Base-by-base conservation (phyloP, 1,284 basidiomycete genomes). In the Leccinum subrobustum region DNA sequence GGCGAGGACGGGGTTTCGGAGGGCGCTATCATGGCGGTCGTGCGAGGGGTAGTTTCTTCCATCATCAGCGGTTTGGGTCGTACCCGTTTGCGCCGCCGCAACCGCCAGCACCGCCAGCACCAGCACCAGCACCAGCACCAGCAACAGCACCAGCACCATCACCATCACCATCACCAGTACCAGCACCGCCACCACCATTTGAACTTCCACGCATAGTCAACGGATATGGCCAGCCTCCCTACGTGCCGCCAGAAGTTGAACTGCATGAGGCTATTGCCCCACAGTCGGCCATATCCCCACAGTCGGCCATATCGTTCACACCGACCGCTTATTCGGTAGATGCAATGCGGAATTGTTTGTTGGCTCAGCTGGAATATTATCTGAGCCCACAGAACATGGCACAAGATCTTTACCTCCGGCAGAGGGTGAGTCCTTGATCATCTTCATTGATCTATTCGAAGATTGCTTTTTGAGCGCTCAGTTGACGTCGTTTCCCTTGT, bases 291-390 rank as follows among this genome's bases (percentile, higher is more conserved):
- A 66, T 69, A n/a, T 79, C 81, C 6, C 18, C 52, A 14, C 60
- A 59, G 31, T 55, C 54, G 3, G 60, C 7, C 16, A 66, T 69
- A n/a, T 79, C 81, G 1, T 70, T 87, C 20, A 87, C 89, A 0
- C 77, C 89, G 0, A 69, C 85, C 48, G 82, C 88, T 2, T 87
- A 85, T 76, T 80, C 84, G 1, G 73, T 91, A 20, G 91, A 94
- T 68, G 75, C 82, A 9, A 83, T 82, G 54, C 75, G 85, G 59
- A 87, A 81, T 68, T 86, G 83, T 69, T 78, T 95, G 29, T 82
- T 94, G 31, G 89, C 86, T 4, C 92, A 95, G 75, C 77, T 95
- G 60, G 94, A 96, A 75, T 96, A 93, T 74, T 96, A 95, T 76
- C 81, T 96, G 64, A 92, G 91, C 69, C 81, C 88, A 62, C 87